Conservation (phyloP, 1,284 basidiomycete species). For the Ganoderma boninense region DNA sequence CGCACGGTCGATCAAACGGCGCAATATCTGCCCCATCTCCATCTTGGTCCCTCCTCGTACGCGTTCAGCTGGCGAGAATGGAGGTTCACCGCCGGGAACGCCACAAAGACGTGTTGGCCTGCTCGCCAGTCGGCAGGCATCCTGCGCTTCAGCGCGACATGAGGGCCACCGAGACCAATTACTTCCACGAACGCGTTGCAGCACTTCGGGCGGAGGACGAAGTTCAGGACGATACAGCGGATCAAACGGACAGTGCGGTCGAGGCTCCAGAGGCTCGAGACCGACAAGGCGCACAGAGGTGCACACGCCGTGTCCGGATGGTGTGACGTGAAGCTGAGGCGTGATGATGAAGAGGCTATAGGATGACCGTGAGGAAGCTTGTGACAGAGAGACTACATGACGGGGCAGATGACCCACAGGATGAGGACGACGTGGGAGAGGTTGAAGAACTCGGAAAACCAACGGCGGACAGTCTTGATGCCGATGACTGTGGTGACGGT, state of each 20-base stretch:
- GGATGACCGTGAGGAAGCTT: not conserved
- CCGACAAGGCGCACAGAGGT: slow-evolving; percentile 45
- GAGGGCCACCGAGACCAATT: slow-evolving; percentile 48
- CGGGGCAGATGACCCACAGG: slow-evolving; percentile 32
- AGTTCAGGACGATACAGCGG: slow-evolving; percentile 48
- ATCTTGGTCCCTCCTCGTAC: slow-evolving; percentile 31
- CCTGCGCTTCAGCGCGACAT: slow-evolving; percentile 45
- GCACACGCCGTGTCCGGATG: slow-evolving; percentile 32
- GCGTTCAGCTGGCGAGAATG: slow-evolving; percentile 67
- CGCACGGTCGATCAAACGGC: slow-evolving; percentile 44
- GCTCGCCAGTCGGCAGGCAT: slow-evolving; percentile 55
- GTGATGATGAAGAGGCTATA: slow-evolving; percentile 29
- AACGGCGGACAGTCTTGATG: slow-evolving; percentile 44
- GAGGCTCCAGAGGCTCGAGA: slow-evolving; percentile 52
- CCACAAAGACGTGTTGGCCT: slow-evolving; percentile 65
- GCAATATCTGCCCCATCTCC: slow-evolving; percentile 46
- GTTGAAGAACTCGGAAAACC: slow-evolving; percentile 53
- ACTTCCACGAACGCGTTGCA: slow-evolving; percentile 42
- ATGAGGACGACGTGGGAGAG: slow-evolving; percentile 50
- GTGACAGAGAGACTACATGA: not conserved
- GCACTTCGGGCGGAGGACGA: slow-evolving; percentile 39
- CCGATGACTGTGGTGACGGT: slow-evolving; percentile 46
- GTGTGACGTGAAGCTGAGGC: slow-evolving; percentile 31
- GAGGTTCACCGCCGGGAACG: slow-evolving; percentile 53
- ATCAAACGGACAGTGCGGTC: slow-evolving; percentile 48